Evolutionary conservation across 371 early-diverging fungal species (phyloP), one percentile per base, ranked within the genome.

Genomic region (Apophysomyces trapeziformis): DNA sequence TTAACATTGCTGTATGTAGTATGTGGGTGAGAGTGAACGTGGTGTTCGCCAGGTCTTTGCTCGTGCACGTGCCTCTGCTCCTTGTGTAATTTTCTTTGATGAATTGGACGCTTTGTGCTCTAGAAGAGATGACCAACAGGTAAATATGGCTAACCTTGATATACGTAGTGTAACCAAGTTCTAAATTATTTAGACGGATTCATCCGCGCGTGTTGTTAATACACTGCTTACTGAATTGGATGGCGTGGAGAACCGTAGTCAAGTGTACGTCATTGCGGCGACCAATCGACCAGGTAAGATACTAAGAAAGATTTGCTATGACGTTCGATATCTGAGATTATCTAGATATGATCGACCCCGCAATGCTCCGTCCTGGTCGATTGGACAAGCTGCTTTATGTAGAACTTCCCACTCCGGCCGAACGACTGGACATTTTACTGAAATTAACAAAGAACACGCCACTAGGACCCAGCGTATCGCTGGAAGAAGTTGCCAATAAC

Each of bases 11-110:
- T 50, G 5, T 11, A 41, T 41, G 5, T 70, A 85, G 89, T 99
- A 99, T 74, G 99, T 99, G 1, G 99, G 99, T 66, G 99, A 99
- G 74, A 96, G 96, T 81, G 99, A 99, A 80, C 89, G 97, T 44
- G 95, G 96, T 14, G 90, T 99, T 18, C 91, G 99, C 56, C 93
- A 95, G 73, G 96, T 99, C 21, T 99, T 99, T 87, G 89, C 94
- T 4, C 88, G 97, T 39, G 99, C 99, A 8, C 89, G 96, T 63
- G 92, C 96, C 38, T 97, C 92, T 5, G 87, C 91, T 21, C 99
- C 99, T 44, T 99, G 97, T 71, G 93, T 99, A 13, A 93, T 99
- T 45, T 99, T 99, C 73, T 99, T 99, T 84, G 99, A 99, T 75
- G 99, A 99, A 80, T 85, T 99, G 44, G 99, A 99, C 78, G 99